Base-by-base conservation (phyloP, 2,329 filamentous ascomycete species). In the Monilinia polystroma region DNA sequence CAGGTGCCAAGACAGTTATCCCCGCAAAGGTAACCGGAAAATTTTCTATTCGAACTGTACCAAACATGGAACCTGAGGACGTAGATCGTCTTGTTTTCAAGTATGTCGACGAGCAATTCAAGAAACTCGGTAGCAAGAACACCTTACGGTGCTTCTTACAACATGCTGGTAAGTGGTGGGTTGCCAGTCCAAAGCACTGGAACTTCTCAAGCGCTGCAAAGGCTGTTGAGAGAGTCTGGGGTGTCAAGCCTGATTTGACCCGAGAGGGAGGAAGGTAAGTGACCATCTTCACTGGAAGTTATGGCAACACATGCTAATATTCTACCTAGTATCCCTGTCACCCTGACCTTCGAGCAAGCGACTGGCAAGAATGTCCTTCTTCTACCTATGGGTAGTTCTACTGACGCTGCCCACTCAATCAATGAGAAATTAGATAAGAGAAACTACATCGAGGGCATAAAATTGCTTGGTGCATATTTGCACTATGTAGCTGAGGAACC, bases 81-180 rank as follows among this genome's bases (percentile, higher is more conserved):
- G 96, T 97, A 75, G 96, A 96, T 81, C 85, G 88, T 76, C 84
- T 90, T 55, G 94, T 99, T 54, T 90, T 87, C 81, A 89, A 91
- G 78, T 90, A 93, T 78, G 85, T 98, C 71, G 85, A 94, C 76
- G 88, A 90, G 71, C 87, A 91, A 72, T 97, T 96, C 78, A 89
- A 90, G 74, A 92, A 93, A 80, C 85, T 98, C 45, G 86, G 87
- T 72, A 95, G 90, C 80, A 99, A 99, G 85, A 99, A 99, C 83
- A 93, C 84, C 20, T 80, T 96, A 76, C 91, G 91, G 74, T 88
- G 93, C 64, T 88, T 84, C 76, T 84, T 93, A 67, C 89, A 94
- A 80, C 95, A 99, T 82, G 89, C 88, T 68, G 95, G 95, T 73
- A 97, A 97, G 81, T 99, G 95, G 95, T 99, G 95, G 95, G 93